Conservation (phyloP, 331 rosid species). For the Saraca asoca region DNA sequence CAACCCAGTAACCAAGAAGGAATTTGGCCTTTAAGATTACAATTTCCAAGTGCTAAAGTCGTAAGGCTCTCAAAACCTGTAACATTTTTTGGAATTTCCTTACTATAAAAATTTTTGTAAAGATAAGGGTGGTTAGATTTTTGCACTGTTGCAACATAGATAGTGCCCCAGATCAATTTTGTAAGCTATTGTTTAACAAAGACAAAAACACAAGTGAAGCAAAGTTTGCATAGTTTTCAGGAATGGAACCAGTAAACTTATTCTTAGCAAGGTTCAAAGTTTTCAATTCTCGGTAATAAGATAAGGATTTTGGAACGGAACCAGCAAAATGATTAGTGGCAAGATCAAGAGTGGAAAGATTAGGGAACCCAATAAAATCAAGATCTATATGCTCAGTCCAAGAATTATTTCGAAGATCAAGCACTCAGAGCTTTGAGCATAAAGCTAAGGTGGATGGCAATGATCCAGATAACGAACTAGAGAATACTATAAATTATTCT, state of each 20-base stretch:
- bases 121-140: conserved; percentile 44
- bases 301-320: conserved; percentile 40
- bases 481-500: conserved; percentile 17
- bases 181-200: conserved; percentile 35
- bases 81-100: conserved; percentile 41
- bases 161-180: conserved; percentile 36
- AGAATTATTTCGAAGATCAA: conserved; percentile 50
- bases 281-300: conserved; percentile 42
- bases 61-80: conserved; percentile 33
- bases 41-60: conserved; percentile 40
- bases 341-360: conserved; percentile 42
- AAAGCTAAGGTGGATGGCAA: conserved; percentile 45
- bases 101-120: conserved; percentile 36
- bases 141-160: conserved; percentile 35
- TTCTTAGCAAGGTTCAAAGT: conserved; percentile 38
- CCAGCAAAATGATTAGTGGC: conserved; percentile 46
- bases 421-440: conserved; percentile 29
- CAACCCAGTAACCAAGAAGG: conserved; percentile 40
- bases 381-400: conserved; percentile 31
- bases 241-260: conserved; percentile 33
- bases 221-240: conserved; percentile 39
- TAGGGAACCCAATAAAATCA: conserved; percentile 40
- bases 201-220: conserved; percentile 32
- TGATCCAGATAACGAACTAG: conserved; percentile 37
- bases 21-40: conserved; percentile 41